Evolutionary conservation across 2,329 filamentous ascomycete genomes (phyloP), one percentile per base, ranked within the genome.

Genomic region (Trichoderma sp.): DNA sequence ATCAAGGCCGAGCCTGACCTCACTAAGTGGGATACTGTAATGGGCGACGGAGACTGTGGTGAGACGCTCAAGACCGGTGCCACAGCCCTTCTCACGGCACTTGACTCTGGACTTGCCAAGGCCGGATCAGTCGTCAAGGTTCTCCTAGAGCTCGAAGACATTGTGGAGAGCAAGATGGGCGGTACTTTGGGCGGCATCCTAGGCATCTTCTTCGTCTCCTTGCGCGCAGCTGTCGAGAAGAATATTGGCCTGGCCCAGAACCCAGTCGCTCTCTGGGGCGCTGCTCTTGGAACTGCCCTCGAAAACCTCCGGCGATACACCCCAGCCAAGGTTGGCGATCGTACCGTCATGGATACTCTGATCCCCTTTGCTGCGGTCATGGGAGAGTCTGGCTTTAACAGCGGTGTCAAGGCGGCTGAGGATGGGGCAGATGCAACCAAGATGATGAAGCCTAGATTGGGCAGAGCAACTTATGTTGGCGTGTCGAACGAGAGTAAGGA

Each of bases 381-480:
- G 74, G 76, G 83, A 18, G 84, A 82, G 21, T 84, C 83, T 2
- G 84, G 84, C 57, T 86, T 92, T 66, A 84, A 86, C 3, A 83
- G 84, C 9, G 89, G 86, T 1, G 89, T 91, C 9, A 80, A 83
- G 71, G 89, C 88, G 1, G 91, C 90, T 0, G 82, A 87, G 9
- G 80, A 84, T 56, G 90, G 90, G 7, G 87, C 90, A 5, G 87
- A 90, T 77, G 84, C 84, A 7, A 93, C 91, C 4, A 90, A 87
- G 80, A 87, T 83, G 30, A 88, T 93, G 85, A 87, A 85, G 79
- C 89, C 91, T 8, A 88, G 84, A 75, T 82, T 93, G 32, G 91
- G 91, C 2, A 83, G 91, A 66, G 91, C 91, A 12, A 91, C 91
- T 0, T 93, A 93, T 76, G 88, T 93, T 4, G 90, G 87, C 6